phyloP scores from a whole-genome alignment of 768 basidiomycete genomes.

The Agaricus subrufescens region DNA sequence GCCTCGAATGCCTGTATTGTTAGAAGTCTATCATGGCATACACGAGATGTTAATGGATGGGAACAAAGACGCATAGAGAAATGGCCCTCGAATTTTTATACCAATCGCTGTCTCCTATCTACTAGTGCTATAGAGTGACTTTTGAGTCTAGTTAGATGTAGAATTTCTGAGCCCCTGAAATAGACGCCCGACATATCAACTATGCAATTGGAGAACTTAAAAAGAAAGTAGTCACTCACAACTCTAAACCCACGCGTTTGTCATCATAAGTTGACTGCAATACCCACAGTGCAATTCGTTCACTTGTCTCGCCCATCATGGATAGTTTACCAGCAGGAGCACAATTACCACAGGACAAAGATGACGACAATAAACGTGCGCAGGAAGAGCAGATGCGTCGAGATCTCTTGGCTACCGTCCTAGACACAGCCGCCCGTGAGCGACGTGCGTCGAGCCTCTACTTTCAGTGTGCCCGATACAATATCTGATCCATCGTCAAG shows the following conservation, averaged over 20 bases:
- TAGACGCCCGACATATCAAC: too few relatives aligned
- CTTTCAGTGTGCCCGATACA: neutral
- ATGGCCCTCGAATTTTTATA: too few relatives aligned
- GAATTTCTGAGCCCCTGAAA: too few relatives aligned
- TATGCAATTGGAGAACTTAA: too few relatives aligned
- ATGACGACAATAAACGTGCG: conserved; percentile 51
- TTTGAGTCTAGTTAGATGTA: too few relatives aligned
- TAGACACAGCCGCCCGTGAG: conserved; percentile 77
- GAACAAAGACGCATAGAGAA: neutral
- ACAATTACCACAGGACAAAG: conserved; percentile 17
- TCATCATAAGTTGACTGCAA: neutral
- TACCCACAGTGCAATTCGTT: neutral
- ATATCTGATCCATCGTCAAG: conserved; percentile 31
- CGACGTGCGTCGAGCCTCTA: conserved; percentile 46
- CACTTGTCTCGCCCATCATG: conserved; percentile 5
- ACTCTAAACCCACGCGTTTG: too few relatives aligned
- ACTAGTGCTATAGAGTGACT: too few relatives aligned
- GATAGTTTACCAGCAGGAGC: neutral
- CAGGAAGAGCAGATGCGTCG: conserved; percentile 75
- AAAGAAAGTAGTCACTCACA: too few relatives aligned
- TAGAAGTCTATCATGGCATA: conserved; percentile 56
- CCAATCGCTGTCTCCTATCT: too few relatives aligned
- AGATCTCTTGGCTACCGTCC: conserved; percentile 72
- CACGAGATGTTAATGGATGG: conserved; percentile 34
- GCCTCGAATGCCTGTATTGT: conserved; percentile 58